These are phyloP conservation scores for Carex cristatella DNA, from an alignment of 176 grass and related monocot species.

Conservation along the genomic window DNA sequence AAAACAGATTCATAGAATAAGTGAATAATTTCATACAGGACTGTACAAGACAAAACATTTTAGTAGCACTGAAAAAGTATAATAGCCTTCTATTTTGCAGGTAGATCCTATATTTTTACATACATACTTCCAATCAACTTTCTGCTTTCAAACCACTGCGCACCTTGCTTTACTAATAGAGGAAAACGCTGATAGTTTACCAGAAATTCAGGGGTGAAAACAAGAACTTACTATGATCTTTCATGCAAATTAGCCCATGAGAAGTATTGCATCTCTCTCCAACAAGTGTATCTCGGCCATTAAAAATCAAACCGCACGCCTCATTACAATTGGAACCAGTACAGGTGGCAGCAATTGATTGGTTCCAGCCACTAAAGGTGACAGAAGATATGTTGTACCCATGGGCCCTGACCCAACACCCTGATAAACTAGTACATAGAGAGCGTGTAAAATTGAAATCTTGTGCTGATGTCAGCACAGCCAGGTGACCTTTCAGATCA, in stretches of 20 bases:
- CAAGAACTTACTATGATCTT: slow-evolving; percentile 43
- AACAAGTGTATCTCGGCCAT: slow-evolving; percentile 18
- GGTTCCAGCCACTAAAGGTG: slow-evolving; percentile 41
- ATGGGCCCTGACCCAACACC: slow-evolving; percentile 78
- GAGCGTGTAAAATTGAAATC: slow-evolving; percentile 54
- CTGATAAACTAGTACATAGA: slow-evolving; percentile 42
- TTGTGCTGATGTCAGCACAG: slow-evolving; percentile 53
- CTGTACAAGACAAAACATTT: not conserved
- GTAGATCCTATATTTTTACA: not conserved
- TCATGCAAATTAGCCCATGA: slow-evolving; percentile 75
- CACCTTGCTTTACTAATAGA: not conserved
- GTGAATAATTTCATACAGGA: not conserved
- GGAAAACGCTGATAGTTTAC: not conserved
- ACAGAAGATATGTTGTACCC: slow-evolving; percentile 49
- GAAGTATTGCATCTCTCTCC: slow-evolving; percentile 58
- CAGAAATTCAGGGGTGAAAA: not conserved
- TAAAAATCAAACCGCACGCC: slow-evolving; percentile 51
- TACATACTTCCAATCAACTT: not conserved
- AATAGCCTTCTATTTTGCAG: not conserved
- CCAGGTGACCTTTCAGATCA: slow-evolving; percentile 48
- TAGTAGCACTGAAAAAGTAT: not conserved
- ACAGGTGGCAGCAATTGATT: slow-evolving; percentile 31
- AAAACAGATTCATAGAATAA: slow-evolving; percentile 2
- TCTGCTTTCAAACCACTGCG: not conserved
- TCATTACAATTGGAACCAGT: slow-evolving; percentile 27